Evolutionary conservation across 2,329 filamentous ascomycete genomes (phyloP).

Genomic region (Penicillium oxalicum): DNA sequence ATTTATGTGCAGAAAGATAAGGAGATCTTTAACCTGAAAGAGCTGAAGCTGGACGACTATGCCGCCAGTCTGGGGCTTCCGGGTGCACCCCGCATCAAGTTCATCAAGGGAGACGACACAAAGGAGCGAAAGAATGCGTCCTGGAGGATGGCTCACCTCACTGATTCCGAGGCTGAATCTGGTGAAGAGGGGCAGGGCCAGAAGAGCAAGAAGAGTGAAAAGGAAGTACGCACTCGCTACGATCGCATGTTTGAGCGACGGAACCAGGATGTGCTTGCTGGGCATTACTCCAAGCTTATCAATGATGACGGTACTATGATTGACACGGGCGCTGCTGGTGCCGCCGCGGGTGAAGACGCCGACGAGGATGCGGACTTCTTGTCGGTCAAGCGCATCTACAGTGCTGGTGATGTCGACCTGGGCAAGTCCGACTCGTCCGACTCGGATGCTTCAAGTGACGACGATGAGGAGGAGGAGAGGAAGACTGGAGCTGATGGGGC

Average conservation of each 20-base stretch:
- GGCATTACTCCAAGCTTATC: constrained; percentile 86
- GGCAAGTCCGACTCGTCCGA: constrained; percentile 30
- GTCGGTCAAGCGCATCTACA: constrained; percentile 79
- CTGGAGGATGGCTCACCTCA: constrained; percentile 55
- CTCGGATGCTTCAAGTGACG: constrained; percentile 29
- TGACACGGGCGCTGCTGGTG: constrained; percentile 28
- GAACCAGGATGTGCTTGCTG: constrained; percentile 92
- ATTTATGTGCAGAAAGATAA: constrained; percentile 87
- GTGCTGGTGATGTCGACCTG: constrained; percentile 58
- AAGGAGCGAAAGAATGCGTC: constrained; percentile 85
- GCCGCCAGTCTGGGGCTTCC: constrained; percentile 81
- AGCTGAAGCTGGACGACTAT: constrained; percentile 78
- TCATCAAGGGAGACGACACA: constrained; percentile 80
- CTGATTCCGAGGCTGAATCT: constrained; percentile 52
- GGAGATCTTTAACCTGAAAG: constrained; percentile 77
- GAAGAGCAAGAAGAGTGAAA: constrained; percentile 56
- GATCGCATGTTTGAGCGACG: constrained; percentile 96
- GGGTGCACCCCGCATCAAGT: constrained; percentile 87
- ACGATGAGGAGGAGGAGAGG: constrained; percentile 27
- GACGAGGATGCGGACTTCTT: constrained; percentile 77
- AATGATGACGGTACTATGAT: constrained; percentile 50
- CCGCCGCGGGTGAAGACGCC: constrained; percentile 42
- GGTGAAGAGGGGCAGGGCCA: constrained; percentile 44
- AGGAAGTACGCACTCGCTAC: constrained; percentile 77
- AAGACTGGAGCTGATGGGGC: constrained; percentile 9